phyloP scores from a whole-genome alignment of 495 filamentous ascomycete species.

The Penicillium crystallinum region DNA sequence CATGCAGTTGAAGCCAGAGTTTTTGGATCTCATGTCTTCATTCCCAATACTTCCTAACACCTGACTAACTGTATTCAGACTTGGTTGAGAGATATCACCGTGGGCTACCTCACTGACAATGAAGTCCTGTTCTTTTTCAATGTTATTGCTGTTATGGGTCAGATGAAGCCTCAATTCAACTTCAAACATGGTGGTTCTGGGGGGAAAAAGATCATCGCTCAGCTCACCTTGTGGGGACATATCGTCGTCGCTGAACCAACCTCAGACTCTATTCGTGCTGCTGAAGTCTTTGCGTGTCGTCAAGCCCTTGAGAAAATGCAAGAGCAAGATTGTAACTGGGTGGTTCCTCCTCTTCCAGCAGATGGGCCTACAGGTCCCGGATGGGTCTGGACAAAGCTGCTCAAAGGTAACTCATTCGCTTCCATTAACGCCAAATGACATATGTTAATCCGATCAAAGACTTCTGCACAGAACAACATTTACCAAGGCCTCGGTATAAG shows the following conservation, averaged over 20 bases:
- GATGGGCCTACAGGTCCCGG: slow-evolving; percentile 7
- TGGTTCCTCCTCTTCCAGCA: slow-evolving; percentile 23
- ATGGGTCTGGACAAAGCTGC: slow-evolving; percentile 29
- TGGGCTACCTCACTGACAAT: slow-evolving; percentile 4
- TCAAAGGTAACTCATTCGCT: slow-evolving; percentile 24
- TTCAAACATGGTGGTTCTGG: slow-evolving; percentile 14
- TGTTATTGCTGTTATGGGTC: slow-evolving; percentile 20
- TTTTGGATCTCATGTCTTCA: too few species aligned
- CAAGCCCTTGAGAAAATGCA: slow-evolving; percentile 22
- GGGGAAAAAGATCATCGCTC: slow-evolving; percentile 15
- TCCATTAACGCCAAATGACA: background rate
- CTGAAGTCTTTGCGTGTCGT: slow-evolving; percentile 26
- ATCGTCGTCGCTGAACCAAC: slow-evolving; percentile 17
- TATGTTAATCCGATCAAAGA: slow-evolving; percentile 12
- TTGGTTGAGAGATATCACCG: slow-evolving; percentile 1
- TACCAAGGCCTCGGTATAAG: slow-evolving; percentile 18
- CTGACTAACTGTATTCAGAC: background rate
- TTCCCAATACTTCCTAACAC: background rate
- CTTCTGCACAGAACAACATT: slow-evolving; percentile 18
- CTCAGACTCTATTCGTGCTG: slow-evolving; percentile 5
- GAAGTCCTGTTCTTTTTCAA: slow-evolving; percentile 34
- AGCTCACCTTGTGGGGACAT: slow-evolving; percentile 31
- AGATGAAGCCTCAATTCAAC: slow-evolving; percentile 22
- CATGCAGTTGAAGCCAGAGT: background rate
- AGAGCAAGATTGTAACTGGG: slow-evolving; percentile 20